These are phyloP conservation scores for Ensete glaucum DNA, from an alignment of 176 grass and related monocot species.

Conservation along the genomic window DNA sequence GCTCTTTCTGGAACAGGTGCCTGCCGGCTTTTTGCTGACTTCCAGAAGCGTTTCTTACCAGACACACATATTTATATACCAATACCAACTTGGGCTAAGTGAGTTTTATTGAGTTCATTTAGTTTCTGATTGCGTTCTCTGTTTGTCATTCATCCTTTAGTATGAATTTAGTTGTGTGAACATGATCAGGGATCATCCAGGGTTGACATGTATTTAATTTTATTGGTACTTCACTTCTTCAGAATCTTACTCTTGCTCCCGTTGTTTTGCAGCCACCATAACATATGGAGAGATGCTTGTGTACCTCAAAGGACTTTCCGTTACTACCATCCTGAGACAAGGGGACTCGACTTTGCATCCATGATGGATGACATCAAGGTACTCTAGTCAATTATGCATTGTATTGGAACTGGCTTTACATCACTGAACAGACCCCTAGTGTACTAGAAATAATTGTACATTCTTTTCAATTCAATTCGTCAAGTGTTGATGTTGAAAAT, in stretches of 20 bases:
- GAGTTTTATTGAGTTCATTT: conserved; percentile 21
- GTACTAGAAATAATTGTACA: not conserved
- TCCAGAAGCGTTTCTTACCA: conserved; percentile 78
- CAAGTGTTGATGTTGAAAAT: not conserved
- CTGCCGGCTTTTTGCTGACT: conserved; percentile 89
- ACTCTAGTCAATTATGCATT: conserved; percentile 6
- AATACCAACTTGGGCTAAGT: conserved; percentile 92
- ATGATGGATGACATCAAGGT: conserved; percentile 96
- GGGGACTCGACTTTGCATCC: conserved; percentile 76
- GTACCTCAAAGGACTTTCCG: conserved; percentile 70
- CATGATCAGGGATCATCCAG: not conserved
- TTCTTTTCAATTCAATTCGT: not conserved
- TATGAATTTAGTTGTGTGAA: not conserved
- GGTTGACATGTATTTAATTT: not conserved
- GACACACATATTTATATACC: conserved; percentile 96
- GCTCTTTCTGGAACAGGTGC: conserved; percentile 89
- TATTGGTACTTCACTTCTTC: not conserved
- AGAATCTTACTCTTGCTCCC: not conserved
- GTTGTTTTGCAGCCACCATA: conserved; percentile 71
- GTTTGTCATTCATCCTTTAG: not conserved
- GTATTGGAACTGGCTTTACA: not conserved
- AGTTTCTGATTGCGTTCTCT: not conserved
- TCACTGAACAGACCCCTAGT: not conserved
- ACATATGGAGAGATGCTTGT: conserved; percentile 86
- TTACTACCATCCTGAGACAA: conserved; percentile 76